Base-by-base conservation (phyloP, 495 filamentous ascomycete genomes). In the Astrothelium subdiscretum region DNA sequence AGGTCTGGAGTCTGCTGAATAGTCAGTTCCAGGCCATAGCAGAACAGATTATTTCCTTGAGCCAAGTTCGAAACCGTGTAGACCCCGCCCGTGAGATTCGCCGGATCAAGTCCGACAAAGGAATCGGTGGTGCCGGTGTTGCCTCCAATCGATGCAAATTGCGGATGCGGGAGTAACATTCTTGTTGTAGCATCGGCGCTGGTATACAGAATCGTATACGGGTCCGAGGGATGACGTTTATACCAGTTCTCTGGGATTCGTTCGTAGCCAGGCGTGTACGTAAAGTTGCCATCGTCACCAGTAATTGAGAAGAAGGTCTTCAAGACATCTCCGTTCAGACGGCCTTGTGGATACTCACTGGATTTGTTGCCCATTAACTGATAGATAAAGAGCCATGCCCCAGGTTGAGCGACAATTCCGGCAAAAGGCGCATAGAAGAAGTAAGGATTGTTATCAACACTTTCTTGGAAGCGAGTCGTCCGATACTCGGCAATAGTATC, bases 231-330 rank as follows among this genome's bases (percentile, higher is more conserved):
- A 20, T 75, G 35, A 1, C 79, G 75, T 40, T 76, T 79, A 69
- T 84, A 84, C 82, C 81, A 85, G 63, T 85, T 86, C n/a, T 81
- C 74, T 0, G 83, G 82, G 26, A 70, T 69, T 12, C 62, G 44
- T 59, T 72, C 70, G 18, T 65, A 31, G 20, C 70, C 70, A n/a
- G 27, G 29, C 6, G 65, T 58, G 24, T 58, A 66, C n/a, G 20
- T 66, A 57, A 68, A 61, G 44, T 68, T 60, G 62, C 52, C 57
- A 12, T 67, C 63, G 31, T 63, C 61, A 27, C 65, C 65, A 27
- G 57, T 64, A 26, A 67, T 59, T 31, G 51, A 35, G 40, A 52
- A 66, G 66, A 70, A 70, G n/a, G 60, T 51, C 58, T 63, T 69
- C 18, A 68, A 60, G 8, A 51, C 62, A 3, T 62, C 42, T 5